Conservation (phyloP, 257 asterid genomes). For the Thymus mandschuricus region DNA sequence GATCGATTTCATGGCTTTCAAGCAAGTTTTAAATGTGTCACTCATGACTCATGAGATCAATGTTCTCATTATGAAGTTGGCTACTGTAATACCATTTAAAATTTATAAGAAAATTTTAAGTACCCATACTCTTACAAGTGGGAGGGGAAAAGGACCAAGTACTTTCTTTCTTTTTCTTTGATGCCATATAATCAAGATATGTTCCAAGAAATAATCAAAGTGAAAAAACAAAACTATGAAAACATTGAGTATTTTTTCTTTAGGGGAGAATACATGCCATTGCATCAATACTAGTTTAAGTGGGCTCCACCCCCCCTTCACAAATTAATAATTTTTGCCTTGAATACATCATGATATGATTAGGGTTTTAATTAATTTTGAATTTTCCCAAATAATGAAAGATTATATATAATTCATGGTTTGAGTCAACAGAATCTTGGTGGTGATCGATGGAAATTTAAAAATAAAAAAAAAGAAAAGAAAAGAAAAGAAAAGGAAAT, state of each 20-base stretch:
- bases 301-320: constrained; percentile 26
- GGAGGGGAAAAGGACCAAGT: no score
- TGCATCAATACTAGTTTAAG: constrained; percentile 35
- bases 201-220: constrained; percentile 7
- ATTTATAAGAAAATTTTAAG: no score
- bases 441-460: no score
- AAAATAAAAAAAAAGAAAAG: constrained; percentile 23
- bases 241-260: not conserved
- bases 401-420: not conserved
- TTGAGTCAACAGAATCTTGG: constrained; percentile 56
- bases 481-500: not conserved
- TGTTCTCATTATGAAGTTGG: no score
- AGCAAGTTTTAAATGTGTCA: no score
- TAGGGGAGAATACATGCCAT: constrained; percentile 12
- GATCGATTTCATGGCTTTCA: not conserved
- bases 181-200: constrained; percentile 38
- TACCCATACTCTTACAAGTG: no score
- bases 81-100: no score
- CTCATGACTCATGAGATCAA: no score
- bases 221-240: not conserved
- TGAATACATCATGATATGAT: not conserved
- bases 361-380: not conserved
- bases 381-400: not conserved
- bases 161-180: constrained; percentile 18
- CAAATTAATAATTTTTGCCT: not conserved